Evolutionary conservation across 2,329 filamentous ascomycete species (phyloP).

Genomic region (Helminthosporium solani): DNA sequence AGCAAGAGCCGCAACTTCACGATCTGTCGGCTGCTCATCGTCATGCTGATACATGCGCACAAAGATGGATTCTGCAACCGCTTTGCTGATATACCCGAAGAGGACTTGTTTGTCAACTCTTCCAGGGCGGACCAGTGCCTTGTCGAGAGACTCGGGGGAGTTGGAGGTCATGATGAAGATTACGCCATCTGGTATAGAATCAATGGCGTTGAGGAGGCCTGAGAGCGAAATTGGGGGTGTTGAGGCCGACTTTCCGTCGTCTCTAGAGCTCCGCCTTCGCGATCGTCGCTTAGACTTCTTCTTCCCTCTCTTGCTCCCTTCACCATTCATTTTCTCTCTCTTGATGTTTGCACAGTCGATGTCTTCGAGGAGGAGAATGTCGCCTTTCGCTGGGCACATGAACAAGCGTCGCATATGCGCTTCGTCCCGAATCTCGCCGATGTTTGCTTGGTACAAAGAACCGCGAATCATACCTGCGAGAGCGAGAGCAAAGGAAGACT

Average conservation of each 20-base stretch:
- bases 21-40: slow-evolving; percentile 31
- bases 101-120: slow-evolving; percentile 54
- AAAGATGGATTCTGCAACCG: slow-evolving; percentile 20
- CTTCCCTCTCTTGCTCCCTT: background rate
- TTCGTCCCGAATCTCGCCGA: slow-evolving; percentile 74
- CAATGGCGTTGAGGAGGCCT: slow-evolving; percentile 65
- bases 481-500: slow-evolving; percentile 88
- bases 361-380: slow-evolving; percentile 78
- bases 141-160: slow-evolving; percentile 32
- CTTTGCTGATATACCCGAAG: slow-evolving; percentile 16
- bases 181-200: slow-evolving; percentile 41
- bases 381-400: slow-evolving; percentile 74
- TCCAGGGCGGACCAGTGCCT: slow-evolving; percentile 63
- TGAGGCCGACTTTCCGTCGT: slow-evolving; percentile 68
- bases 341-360: slow-evolving; percentile 84
- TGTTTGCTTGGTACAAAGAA: slow-evolving; percentile 81
- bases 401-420: slow-evolving; percentile 80
- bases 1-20: slow-evolving; percentile 44
- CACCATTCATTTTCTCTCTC: slow-evolving; percentile 64
- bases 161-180: slow-evolving; percentile 35
- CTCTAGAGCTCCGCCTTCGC: background rate
- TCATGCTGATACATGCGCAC: slow-evolving; percentile 20
- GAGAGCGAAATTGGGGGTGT: slow-evolving; percentile 86
- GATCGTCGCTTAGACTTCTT: background rate
- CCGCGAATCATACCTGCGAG: slow-evolving; percentile 83